These are phyloP conservation scores for Amaranthus cruentus DNA, from an alignment of 148 eudicot genomes.

Conservation along the genomic window DNA sequence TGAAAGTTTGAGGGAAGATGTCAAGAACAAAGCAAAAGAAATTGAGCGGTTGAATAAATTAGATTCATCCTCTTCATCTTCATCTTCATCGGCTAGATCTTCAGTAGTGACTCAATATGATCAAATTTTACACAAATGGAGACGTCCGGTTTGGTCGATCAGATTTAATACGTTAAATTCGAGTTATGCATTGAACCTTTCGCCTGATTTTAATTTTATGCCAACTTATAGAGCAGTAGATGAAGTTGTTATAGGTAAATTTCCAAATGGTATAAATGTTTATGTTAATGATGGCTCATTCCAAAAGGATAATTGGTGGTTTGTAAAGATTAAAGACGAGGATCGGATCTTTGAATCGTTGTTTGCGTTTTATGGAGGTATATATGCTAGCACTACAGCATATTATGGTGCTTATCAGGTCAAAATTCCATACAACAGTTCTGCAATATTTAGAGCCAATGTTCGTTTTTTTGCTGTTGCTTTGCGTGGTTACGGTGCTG, in stretches of 20 bases:
- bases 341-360: background rate
- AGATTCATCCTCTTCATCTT: too few relatives aligned
- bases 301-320: background rate
- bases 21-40: too few relatives aligned
- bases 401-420: background rate
- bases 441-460: background rate
- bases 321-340: background rate
- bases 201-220: background rate
- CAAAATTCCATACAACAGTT: background rate
- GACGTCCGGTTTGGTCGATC: too few relatives aligned
- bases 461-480: background rate
- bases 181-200: too few relatives aligned
- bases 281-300: background rate
- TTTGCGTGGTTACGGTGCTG: background rate
- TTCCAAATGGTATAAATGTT: background rate
- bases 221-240: background rate
- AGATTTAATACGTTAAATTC: too few relatives aligned
- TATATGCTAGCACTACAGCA: background rate
- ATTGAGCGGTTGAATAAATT: too few relatives aligned
- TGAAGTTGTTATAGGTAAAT: background rate
- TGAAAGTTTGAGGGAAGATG: too few relatives aligned
- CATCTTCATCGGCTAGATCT: too few relatives aligned
- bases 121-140: too few relatives aligned
- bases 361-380: background rate
- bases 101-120: too few relatives aligned